A percentile compares a stretch with the other conserved stretches of the same genome.
phyloP scores from a whole-genome alignment of 345 rosid genomes.

The Dipteronia sinensis region DNA sequence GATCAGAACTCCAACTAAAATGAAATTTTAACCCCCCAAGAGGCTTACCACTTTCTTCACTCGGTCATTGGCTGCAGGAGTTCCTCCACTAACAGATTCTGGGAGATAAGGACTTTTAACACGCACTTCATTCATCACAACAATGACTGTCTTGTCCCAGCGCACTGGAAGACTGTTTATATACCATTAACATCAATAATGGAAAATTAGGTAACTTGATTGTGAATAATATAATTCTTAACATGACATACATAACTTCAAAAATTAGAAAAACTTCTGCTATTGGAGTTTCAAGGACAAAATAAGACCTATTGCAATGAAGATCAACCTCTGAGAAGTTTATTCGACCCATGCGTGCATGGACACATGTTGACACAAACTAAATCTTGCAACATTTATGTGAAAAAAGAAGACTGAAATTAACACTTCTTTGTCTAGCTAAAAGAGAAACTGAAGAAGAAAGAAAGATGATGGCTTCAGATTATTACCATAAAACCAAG shows the following conservation, averaged over 20 bases:
- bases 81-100: slow-evolving; percentile 87
- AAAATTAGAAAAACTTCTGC: not conserved
- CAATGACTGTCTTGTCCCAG: slow-evolving; percentile 90
- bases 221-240: not conserved
- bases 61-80: slow-evolving; percentile 91
- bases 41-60: slow-evolving; percentile 95
- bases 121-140: slow-evolving; percentile 93
- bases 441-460: not conserved
- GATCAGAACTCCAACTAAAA: not conserved
- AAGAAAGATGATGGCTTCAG: not conserved
- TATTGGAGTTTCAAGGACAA: not conserved
- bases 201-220: not conserved
- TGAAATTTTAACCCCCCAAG: slow-evolving; percentile 1
- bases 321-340: no score
- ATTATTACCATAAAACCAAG: not conserved
- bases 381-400: no score
- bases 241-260: not conserved
- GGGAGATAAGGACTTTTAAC: slow-evolving; percentile 89
- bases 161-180: slow-evolving; percentile 90
- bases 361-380: no score
- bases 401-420: no score
- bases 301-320: not conserved
- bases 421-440: no score
- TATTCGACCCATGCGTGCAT: no score
- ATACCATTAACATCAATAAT: slow-evolving; percentile 6